Percentiles rank a stretch among this genome's conserved stretches.
Conservation (phyloP, 1,284 basidiomycete genomes). For the Cutaneotrichosporon sp. region DNA sequence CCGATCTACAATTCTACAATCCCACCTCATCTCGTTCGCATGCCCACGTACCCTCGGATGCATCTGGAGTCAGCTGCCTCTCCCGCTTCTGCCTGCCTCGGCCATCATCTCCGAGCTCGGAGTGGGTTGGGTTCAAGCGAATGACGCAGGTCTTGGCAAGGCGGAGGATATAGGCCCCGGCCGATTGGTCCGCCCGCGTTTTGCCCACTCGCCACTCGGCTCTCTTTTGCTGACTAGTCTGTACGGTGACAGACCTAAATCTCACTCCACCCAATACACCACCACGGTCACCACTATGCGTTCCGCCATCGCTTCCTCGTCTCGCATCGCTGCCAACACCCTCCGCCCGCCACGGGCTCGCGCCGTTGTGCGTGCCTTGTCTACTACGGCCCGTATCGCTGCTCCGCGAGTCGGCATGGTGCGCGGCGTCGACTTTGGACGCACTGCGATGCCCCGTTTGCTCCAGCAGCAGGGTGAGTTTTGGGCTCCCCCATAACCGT, state of each 20-base stretch:
- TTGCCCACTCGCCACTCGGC: slow-evolving; percentile 3
- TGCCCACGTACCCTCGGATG: neutral
- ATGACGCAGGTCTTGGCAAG: neutral
- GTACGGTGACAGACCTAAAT: neutral
- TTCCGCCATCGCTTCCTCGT: slow-evolving; percentile 38
- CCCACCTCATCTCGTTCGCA: neutral
- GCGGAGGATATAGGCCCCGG: neutral
- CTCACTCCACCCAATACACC: slow-evolving; percentile 3
- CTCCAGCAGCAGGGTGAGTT: slow-evolving; percentile 29
- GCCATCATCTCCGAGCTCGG: neutral
- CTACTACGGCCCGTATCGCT: slow-evolving; percentile 13
- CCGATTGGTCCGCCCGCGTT: slow-evolving; percentile 21
- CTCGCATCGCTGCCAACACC: slow-evolving; percentile 20
- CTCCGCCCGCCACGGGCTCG: slow-evolving; percentile 7
- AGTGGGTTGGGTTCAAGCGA: neutral
- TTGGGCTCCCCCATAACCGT: neutral
- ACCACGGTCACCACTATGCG: slow-evolving; percentile 21
- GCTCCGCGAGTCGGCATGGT: slow-evolving; percentile 1
- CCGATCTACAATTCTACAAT: neutral
- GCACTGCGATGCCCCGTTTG: slow-evolving; percentile 13
- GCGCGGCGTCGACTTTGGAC: slow-evolving; percentile 16
- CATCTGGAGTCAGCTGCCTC: neutral
- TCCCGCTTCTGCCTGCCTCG: neutral
- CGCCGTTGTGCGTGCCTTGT: slow-evolving; percentile 21
- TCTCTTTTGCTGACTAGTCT: slow-evolving; percentile 2